Base-by-base conservation (phyloP, 2,329 filamentous ascomycete species). In the Diaporthe australafricana region DNA sequence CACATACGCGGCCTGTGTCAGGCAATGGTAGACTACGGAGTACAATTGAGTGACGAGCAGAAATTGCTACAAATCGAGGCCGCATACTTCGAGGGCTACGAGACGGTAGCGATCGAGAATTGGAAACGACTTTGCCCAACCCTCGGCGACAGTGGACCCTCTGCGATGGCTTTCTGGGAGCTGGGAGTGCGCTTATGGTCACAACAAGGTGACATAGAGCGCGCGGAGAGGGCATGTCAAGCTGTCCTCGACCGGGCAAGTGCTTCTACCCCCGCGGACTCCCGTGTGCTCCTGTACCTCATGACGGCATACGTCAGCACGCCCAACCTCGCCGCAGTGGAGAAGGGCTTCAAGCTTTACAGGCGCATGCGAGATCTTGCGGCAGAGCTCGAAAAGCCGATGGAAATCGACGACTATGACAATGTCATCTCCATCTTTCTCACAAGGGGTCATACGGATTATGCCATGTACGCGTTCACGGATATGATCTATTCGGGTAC, bases 401-500 rank as follows among this genome's bases (percentile, higher is more conserved):
- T 95, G 83, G 88, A 85, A 3, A 90, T 95, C 77, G 83, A 90
- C 22, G 93, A 97, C 78, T 97, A 95, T 76, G 94, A 97, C 79
- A 84, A 88, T 73, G 87, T 95, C 45, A 91, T 92, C 57, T 87
- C 92, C 25, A 89, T 88, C 55, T 94, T 97, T 77, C 83, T 98
- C 32, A 85, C 90, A 27, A 87, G 89, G 8, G 88, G 90, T 68
- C 86, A 91, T 72, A 85, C 89, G 7, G 88, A 92, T 72, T 87
- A 91, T 72, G 94, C 93, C 0, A 86, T 96, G 69, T 89, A 90
- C 68, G 90, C 94, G 0, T 97, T 97, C 80, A 93, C 92, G 76
- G 94, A 98, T 79, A 97, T 98, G 94, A 95, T 97, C 90, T 89
- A 90, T 71, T 88, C 89, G 5, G 87, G 88, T 6, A 79, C 84